phyloP scores from a whole-genome alignment of 2,329 filamentous ascomycete species.

The Trematosphaeria pertusa region DNA sequence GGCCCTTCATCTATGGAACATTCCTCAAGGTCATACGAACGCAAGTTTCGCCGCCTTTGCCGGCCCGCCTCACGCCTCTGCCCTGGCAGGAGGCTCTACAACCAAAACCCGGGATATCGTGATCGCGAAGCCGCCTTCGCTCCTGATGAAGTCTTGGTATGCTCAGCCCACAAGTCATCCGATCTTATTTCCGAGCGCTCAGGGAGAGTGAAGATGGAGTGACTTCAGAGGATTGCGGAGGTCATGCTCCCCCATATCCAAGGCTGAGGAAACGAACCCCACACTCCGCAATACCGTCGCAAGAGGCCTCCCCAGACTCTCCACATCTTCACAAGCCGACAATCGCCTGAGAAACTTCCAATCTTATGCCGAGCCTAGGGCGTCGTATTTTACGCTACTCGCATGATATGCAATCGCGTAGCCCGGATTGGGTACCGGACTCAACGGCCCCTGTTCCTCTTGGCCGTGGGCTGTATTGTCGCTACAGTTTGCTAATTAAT shows the following conservation, averaged over 20 bases:
- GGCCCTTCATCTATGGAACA: conserved; percentile 14
- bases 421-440: conserved; percentile 24
- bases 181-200: background rate
- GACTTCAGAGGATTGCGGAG: background rate
- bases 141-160: conserved; percentile 13
- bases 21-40: conserved; percentile 8
- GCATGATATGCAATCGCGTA: conserved; percentile 23
- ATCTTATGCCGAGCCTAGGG: background rate
- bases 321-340: conserved; percentile 4
- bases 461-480: conserved; percentile 18
- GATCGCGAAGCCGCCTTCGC: conserved; percentile 1
- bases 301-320: conserved; percentile 10
- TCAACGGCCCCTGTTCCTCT: conserved; percentile 25
- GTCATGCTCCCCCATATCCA: conserved; percentile 9
- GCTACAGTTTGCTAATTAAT: conserved; percentile 23
- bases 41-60: conserved; percentile 1
- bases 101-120: conserved; percentile 19
- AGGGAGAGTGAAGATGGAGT: background rate
- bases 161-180: conserved; percentile 5
- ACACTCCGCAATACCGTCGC: conserved; percentile 14
- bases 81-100: conserved; percentile 22
- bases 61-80: conserved; percentile 3
- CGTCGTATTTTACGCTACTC: conserved; percentile 9
- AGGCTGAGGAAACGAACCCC: conserved; percentile 13
- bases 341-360: conserved; percentile 19